Evolutionary conservation across 1,139 yeast genomes (phyloP).

Genomic region (Taphrina communis): DNA sequence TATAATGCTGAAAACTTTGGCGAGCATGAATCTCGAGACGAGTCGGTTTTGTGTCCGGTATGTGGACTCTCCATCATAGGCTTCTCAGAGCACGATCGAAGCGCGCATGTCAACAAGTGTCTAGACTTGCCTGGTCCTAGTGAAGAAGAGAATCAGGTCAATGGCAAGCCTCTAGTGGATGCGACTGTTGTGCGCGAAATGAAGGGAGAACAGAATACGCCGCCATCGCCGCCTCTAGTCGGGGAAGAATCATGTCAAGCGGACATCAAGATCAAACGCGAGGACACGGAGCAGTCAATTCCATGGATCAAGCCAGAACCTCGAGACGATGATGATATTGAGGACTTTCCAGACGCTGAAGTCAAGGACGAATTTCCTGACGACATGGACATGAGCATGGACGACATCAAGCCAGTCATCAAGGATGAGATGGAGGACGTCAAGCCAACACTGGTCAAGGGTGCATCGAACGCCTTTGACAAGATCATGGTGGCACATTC

Average conservation of each 20-base stretch:
- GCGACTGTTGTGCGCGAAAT: slow-evolving; percentile 29
- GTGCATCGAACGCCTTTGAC: slow-evolving; percentile 29
- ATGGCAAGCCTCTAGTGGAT: slow-evolving; percentile 28
- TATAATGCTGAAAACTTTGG: slow-evolving; percentile 39
- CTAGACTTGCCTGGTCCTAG: slow-evolving; percentile 33
- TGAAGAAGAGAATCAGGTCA: slow-evolving; percentile 30
- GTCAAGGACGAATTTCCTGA: slow-evolving; percentile 5
- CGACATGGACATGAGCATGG: not conserved
- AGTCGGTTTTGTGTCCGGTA: slow-evolving; percentile 31
- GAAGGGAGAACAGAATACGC: not conserved
- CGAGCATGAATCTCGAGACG: slow-evolving; percentile 21
- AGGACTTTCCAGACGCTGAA: slow-evolving; percentile 10
- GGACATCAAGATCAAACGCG: slow-evolving; percentile 22
- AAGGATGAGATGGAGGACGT: slow-evolving; percentile 9
- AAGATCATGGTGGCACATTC: slow-evolving; percentile 32
- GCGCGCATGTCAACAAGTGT: slow-evolving; percentile 40
- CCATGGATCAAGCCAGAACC: slow-evolving; percentile 24
- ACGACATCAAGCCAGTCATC: slow-evolving; percentile 3
- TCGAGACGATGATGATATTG: slow-evolving; percentile 15
- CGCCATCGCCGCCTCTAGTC: not conserved
- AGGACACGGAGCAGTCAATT: not conserved
- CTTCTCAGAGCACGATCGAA: slow-evolving; percentile 36
- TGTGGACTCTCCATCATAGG: slow-evolving; percentile 30
- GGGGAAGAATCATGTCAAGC: slow-evolving; percentile 12
- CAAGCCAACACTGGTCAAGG: slow-evolving; percentile 18